phyloP scores from a whole-genome alignment of 306 rosid species.

The cucumber (Cucumis sativus) region Cucumber_9930_V3 NC_026655.2:7164001-7164500 shows the following conservation, averaged over 20 bases:
- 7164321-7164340: neutral
- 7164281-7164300: neutral
- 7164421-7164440: conserved; percentile 36
- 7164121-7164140: conserved; percentile 23
- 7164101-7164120: conserved; percentile 17
- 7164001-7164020: neutral
- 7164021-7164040: neutral
- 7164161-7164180: conserved; percentile 18
- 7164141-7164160: conserved; percentile 13
- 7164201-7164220: neutral
- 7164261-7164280: conserved; percentile 13
- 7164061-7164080: conserved; percentile 20
- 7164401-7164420: conserved; percentile 24
- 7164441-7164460: conserved; percentile 39
- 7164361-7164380: conserved; percentile 22
- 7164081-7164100: conserved; percentile 10
- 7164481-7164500: conserved; percentile 24
- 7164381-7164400: conserved; percentile 10
- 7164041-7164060: conserved; percentile 6
- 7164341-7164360: neutral
- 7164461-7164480: conserved; percentile 21
- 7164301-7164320: neutral
- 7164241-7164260: conserved; percentile 9
- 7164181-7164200: conserved; percentile 11
- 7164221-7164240: conserved; percentile 8